Evolutionary conservation across 2,329 filamentous ascomycete species (phyloP).

Genomic region (Colletotrichum godetiae): DNA sequence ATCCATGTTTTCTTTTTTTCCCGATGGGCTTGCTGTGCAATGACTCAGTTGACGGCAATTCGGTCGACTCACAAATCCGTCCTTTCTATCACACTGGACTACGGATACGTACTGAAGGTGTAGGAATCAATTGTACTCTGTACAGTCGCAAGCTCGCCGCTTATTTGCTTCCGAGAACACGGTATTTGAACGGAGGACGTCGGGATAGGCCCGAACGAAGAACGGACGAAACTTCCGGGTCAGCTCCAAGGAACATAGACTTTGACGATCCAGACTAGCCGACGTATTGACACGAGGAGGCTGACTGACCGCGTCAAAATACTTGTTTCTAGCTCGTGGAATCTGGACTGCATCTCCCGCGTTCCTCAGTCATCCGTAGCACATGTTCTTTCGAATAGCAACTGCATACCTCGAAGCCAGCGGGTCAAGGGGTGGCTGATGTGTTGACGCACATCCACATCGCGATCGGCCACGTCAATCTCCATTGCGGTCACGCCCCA

Average conservation of each 20-base stretch:
- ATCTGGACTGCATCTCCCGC: not conserved
- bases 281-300: not conserved
- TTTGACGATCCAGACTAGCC: not conserved
- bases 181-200: not conserved
- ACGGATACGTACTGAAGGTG: too few relatives aligned
- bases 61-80: not conserved
- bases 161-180: not conserved
- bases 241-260: not conserved
- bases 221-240: not conserved
- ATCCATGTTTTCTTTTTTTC: not conserved
- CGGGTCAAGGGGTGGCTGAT: not conserved
- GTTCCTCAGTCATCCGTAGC: not conserved
- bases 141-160: not conserved
- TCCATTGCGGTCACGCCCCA: not conserved
- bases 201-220: too few relatives aligned
- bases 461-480: slow-evolving; percentile 10
- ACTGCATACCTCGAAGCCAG: not conserved
- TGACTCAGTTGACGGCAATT: not conserved
- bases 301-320: not conserved
- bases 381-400: not conserved
- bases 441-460: not conserved
- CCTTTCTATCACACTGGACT: not conserved
- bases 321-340: not conserved
- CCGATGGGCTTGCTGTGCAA: not conserved
- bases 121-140: not conserved